These are phyloP conservation scores for Penicillium chermesinum DNA, from an alignment of 495 filamentous ascomycete species.

Conservation along the genomic window DNA sequence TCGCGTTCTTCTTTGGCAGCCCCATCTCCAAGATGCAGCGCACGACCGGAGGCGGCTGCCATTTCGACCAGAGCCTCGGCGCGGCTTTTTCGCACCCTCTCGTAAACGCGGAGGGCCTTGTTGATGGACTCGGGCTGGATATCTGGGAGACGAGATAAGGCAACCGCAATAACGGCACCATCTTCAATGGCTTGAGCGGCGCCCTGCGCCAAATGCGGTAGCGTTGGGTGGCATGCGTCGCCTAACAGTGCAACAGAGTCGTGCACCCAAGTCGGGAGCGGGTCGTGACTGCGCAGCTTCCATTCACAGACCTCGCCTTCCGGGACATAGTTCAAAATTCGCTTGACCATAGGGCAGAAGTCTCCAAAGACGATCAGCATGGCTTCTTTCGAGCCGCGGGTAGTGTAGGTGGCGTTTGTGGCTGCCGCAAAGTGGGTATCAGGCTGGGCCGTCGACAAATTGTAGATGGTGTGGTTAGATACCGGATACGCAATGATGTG, in stretches of 20 bases:
- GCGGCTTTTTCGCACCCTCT: conserved; percentile 64
- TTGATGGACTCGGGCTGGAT: conserved; percentile 52
- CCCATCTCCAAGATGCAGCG: conserved; percentile 69
- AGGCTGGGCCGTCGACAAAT: conserved; percentile 70
- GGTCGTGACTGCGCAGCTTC: conserved; percentile 67
- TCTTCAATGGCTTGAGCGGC: conserved; percentile 85
- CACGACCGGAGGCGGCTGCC: conserved; percentile 60
- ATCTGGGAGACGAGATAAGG: conserved; percentile 52
- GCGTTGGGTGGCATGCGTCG: conserved; percentile 74
- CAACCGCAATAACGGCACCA: conserved; percentile 64
- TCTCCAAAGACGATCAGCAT: conserved; percentile 65
- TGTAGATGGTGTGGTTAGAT: conserved; percentile 69
- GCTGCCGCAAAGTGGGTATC: conserved; percentile 67
- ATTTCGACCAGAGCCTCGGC: conserved; percentile 66
- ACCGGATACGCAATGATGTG: conserved; percentile 86
- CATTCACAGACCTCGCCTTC: conserved; percentile 79
- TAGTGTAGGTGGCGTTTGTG: conserved; percentile 72
- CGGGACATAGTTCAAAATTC: conserved; percentile 71
- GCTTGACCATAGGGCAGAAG: conserved; percentile 66
- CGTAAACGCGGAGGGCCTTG: conserved; percentile 64
- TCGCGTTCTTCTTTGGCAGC: conserved; percentile 72
- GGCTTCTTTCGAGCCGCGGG: conserved; percentile 59
- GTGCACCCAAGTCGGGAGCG: conserved; percentile 65
- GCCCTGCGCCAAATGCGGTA: conserved; percentile 74
- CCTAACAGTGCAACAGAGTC: conserved; percentile 65